Evolutionary conservation across 208 protist species (phyloP).

Genomic region (Herpetomonas tarakana): DNA sequence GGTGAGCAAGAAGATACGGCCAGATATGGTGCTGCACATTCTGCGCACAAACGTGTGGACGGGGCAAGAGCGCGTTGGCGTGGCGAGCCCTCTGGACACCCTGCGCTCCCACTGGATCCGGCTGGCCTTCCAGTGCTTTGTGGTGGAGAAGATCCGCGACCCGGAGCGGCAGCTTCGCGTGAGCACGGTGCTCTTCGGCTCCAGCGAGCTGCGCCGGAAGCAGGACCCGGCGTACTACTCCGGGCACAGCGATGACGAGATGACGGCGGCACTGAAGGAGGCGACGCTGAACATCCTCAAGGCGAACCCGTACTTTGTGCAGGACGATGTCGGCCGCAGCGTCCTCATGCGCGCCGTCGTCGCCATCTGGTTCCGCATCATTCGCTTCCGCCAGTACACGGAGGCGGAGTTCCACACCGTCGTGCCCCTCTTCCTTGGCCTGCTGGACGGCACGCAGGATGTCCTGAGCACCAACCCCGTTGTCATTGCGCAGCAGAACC

Average conservation of each 20-base stretch:
- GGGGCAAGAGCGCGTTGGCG: conserved; percentile 32
- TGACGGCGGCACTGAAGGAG: conserved; percentile 43
- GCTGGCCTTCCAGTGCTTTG: conserved; percentile 54
- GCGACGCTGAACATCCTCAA: conserved; percentile 40
- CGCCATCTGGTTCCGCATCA: conserved; percentile 43
- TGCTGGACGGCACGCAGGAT: conserved; percentile 57
- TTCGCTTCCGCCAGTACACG: conserved; percentile 50
- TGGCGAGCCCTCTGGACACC: conserved; percentile 25
- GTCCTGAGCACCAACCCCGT: background rate
- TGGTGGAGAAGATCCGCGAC: conserved; percentile 36
- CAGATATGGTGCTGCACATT: conserved; percentile 36
- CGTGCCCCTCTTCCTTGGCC: conserved; percentile 44
- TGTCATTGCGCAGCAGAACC: background rate
- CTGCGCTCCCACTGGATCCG: conserved; percentile 57
- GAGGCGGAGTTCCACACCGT: conserved; percentile 37
- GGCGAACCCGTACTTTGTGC: conserved; percentile 66
- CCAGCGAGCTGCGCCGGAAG: conserved; percentile 45
- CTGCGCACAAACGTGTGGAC: conserved; percentile 43
- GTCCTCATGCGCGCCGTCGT: conserved; percentile 41
- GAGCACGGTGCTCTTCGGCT: conserved; percentile 64
- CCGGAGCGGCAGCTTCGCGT: conserved; percentile 53
- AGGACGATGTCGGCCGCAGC: conserved; percentile 41
- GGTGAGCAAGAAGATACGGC: conserved; percentile 37
- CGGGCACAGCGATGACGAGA: conserved; percentile 42
- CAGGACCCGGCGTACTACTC: conserved; percentile 23